These are phyloP conservation scores for Avena insularis DNA, from an alignment of 176 grass and related monocot species.

Conservation along the genomic window DNA sequence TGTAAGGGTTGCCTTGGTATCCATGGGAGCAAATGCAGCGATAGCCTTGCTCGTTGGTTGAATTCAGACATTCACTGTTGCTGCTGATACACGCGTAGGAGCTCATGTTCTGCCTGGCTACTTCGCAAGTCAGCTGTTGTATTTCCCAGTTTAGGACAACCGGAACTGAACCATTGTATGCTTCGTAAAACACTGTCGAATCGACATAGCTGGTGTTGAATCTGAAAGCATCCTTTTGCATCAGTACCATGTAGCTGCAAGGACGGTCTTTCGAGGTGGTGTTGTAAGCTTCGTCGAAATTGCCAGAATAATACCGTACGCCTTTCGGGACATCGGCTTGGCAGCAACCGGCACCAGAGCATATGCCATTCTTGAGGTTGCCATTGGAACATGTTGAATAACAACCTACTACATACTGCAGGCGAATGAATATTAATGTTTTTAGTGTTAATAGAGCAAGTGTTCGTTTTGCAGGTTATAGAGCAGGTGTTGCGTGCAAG, in stretches of 20 bases:
- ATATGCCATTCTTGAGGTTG: neutral
- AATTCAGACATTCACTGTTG: neutral
- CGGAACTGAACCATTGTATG: neutral
- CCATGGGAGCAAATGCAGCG: neutral
- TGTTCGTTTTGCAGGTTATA: neutral
- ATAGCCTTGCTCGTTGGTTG: neutral
- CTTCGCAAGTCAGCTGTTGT: too few species aligned
- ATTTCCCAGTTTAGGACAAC: slow-evolving; percentile 38
- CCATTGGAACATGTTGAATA: neutral
- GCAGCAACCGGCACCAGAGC: slow-evolving; percentile 52
- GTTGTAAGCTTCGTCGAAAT: neutral
- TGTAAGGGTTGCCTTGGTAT: slow-evolving; percentile 43
- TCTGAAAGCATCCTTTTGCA: neutral
- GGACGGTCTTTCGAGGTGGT: neutral
- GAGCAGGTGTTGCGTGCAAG: neutral
- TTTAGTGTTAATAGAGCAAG: too few species aligned
- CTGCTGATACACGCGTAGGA: slow-evolving; percentile 29
- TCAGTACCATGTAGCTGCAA: slow-evolving; percentile 27
- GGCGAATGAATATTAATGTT: too few species aligned
- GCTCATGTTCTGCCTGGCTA: neutral
- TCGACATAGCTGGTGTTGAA: neutral
- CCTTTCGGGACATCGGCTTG: neutral
- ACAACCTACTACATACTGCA: too few species aligned
- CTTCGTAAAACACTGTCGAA: neutral
- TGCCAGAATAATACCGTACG: neutral